A percentile compares a stretch with the other conserved stretches of the same genome.
phyloP scores from a whole-genome alignment of 1,139 yeast species.

The Saccharomyces uvarum region DNA sequence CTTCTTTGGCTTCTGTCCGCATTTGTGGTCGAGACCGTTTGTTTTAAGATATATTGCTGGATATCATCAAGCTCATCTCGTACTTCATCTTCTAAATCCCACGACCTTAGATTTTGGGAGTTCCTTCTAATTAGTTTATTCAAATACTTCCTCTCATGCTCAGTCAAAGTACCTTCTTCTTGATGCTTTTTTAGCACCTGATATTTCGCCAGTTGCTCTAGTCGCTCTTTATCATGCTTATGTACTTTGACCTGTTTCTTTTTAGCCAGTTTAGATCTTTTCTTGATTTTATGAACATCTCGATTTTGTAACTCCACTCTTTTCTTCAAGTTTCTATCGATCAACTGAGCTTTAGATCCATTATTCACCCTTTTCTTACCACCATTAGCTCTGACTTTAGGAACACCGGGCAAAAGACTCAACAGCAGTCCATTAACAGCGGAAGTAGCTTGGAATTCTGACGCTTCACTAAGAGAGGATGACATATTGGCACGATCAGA shows the following conservation, averaged over 20 bases:
- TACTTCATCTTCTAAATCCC: conserved; percentile 42
- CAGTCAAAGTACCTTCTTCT: conserved; percentile 34
- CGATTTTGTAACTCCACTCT: conserved; percentile 32
- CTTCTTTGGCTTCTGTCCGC: conserved; percentile 24
- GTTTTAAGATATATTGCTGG: conserved; percentile 37
- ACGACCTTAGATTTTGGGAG: conserved; percentile 39
- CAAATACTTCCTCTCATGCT: conserved; percentile 43
- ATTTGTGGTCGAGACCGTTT: conserved; percentile 15
- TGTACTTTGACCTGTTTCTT: conserved; percentile 26
- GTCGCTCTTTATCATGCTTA: conserved; percentile 35
- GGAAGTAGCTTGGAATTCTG: conserved; percentile 23
- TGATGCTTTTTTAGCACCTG: conserved; percentile 42
- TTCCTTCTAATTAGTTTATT: conserved; percentile 45
- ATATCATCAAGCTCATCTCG: conserved; percentile 41
- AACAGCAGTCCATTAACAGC: conserved; percentile 25
- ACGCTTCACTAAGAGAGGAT: conserved; percentile 1
- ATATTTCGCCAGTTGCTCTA: conserved; percentile 47
- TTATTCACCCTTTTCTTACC: conserved; percentile 7
- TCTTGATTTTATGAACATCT: conserved; percentile 34
- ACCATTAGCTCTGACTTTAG: conserved; percentile 11
- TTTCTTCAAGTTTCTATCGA: conserved; percentile 33
- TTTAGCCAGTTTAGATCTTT: conserved; percentile 6
- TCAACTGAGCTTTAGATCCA: conserved; percentile 35
- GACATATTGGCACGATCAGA: background rate
- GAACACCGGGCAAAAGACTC: conserved; percentile 25